Evolutionary conservation across 768 basidiomycete genomes (phyloP), one percentile per base, ranked within the genome.

Genomic region (Tylopilus sp.): DNA sequence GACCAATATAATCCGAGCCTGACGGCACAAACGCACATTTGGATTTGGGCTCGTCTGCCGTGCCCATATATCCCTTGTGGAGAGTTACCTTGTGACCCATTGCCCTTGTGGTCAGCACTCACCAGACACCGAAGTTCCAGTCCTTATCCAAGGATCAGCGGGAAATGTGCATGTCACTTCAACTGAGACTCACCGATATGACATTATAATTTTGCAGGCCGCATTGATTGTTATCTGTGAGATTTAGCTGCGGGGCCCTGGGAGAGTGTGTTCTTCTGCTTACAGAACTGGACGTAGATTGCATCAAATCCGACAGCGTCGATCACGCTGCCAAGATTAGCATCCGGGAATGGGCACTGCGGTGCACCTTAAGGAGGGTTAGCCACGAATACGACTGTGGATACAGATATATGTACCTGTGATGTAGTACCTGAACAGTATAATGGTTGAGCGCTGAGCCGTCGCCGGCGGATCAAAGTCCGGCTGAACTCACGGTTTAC

Each of bases 291-390:
- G 31, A 88, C 85, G 60, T 86, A 88, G 52, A 89, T 70, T 2
- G 84, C 85, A 68, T 89, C 87, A 56, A 88, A 89, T 5, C 64
- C 74, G 11, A 79, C 85, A 1, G 73, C 59, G 59, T 86, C 79
- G 48, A 88, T 70, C 20, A 85, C 81, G 9, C 72, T 71, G 10
- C 82, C 78, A 7, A 88, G 68, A 41, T 78, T 75, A 7, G 75
- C 77, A 61, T 88, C 86, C 3, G 86, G 85, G 70, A 78, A 89
- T 5, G 83, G 81, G 58, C 86, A 88, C 64, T 77, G 66, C 11
- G 64, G 67, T 51, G 65, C 63, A 12, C 44, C 65, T 62, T 52
- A 28, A 12, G 12, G 30, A 36, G 36, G 35, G 20, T 57, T 36
- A 53, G 44, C n/a, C 4, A 41, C 3, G 28, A 39, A 23, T 30